phyloP scores from a whole-genome alignment of 2,329 filamentous ascomycete genomes.

The Nemania sp. region DNA sequence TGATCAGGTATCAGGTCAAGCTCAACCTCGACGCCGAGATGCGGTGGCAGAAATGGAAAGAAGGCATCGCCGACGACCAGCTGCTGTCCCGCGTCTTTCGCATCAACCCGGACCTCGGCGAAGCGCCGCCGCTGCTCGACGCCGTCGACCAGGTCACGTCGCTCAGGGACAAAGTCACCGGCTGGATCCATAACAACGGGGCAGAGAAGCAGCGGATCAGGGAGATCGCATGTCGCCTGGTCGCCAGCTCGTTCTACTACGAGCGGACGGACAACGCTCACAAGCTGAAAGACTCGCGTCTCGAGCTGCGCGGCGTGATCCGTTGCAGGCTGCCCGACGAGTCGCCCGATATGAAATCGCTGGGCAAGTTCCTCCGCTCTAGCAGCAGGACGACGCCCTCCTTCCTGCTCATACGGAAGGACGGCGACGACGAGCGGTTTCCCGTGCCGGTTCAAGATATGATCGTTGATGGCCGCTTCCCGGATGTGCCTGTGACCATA shows the following conservation, averaged over 20 bases:
- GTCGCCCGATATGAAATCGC: not conserved
- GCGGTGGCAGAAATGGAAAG: not conserved
- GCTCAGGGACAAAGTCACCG: not conserved
- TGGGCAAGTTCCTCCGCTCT: not conserved
- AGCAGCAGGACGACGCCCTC: not conserved
- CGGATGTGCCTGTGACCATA: not conserved
- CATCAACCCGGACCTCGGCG: not conserved
- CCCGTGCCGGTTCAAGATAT: not conserved
- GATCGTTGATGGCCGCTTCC: no score
- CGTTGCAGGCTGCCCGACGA: not conserved
- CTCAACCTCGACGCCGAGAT: not conserved
- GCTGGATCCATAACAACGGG: not conserved
- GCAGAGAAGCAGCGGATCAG: not conserved
- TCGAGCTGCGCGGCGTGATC: not conserved
- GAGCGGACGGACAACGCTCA: not conserved
- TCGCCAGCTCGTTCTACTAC: constrained; percentile 9
- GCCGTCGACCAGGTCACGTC: not conserved
- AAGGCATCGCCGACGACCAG: not conserved
- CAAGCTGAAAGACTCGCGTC: not conserved
- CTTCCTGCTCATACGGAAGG: not conserved
- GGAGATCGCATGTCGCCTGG: not conserved
- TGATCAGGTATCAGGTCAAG: not conserved
- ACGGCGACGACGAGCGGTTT: no score
- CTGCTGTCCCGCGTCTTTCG: not conserved
- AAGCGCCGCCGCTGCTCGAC: not conserved